Evolutionary conservation across 202 grass and related monocot species (phyloP).

Genomic region (Eragrostis tef): DNA sequence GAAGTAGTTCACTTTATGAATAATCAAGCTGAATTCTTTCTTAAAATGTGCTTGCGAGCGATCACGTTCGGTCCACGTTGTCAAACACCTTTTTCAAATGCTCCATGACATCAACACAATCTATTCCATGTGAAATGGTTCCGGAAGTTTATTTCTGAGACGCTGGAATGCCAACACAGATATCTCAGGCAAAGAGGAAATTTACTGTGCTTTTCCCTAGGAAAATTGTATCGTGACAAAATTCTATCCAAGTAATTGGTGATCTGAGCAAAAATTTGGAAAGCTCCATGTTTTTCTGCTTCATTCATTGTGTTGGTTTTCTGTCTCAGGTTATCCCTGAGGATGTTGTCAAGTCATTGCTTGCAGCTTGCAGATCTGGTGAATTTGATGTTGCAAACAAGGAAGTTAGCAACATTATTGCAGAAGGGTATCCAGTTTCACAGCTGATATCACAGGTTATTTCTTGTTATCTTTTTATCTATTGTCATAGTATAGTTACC

Average conservation of each 20-base stretch:
- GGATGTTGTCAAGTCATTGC: constrained; percentile 74
- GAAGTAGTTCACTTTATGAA: no score
- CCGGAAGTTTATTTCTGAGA: no score
- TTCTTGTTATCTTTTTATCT: constrained; percentile 10
- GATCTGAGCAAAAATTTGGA: constrained; percentile 22
- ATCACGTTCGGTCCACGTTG: no score
- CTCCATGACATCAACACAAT: no score
- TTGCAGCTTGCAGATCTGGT: constrained; percentile 80
- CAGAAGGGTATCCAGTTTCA: constrained; percentile 94
- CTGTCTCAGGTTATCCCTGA: constrained; percentile 78
- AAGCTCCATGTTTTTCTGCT: constrained; percentile 23
- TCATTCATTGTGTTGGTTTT: constrained; percentile 25
- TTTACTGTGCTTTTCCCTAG: not conserved
- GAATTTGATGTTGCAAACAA: constrained; percentile 92
- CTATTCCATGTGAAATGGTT: no score
- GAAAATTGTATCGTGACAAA: constrained; percentile 11
- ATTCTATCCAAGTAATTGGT: constrained; percentile 13
- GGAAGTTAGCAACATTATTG: constrained; percentile 88
- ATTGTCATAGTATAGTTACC: constrained; percentile 14
- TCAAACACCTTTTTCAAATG: no score
- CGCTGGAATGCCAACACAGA: no score
- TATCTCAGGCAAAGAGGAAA: not conserved
- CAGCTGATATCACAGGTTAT: constrained; percentile 83
- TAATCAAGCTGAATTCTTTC: no score
- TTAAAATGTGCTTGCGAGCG: no score